phyloP scores from a whole-genome alignment of 805 yeast genomes.

The Monosporozyma unispora region DNA sequence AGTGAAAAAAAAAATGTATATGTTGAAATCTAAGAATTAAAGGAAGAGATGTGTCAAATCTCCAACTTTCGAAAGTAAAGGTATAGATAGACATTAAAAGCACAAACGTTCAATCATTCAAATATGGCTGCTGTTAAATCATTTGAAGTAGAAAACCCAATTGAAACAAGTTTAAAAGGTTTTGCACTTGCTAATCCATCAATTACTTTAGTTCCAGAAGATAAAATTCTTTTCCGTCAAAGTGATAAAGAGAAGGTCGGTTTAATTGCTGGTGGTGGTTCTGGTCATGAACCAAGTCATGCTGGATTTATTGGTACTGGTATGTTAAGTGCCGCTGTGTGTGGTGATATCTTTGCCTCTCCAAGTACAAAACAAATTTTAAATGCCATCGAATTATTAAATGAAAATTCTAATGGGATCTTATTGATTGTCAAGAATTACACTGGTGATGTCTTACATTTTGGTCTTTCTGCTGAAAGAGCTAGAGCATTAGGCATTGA shows the following conservation, averaged over 20 bases:
- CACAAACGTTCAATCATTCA: background rate
- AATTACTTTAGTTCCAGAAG: slow-evolving; percentile 30
- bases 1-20: background rate
- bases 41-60: background rate
- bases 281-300: slow-evolving; percentile 93
- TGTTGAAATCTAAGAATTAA: background rate
- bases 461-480: slow-evolving; percentile 84
- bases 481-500: slow-evolving; percentile 69
- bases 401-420: slow-evolving; percentile 41
- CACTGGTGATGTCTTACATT: slow-evolving; percentile 90
- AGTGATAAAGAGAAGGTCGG: slow-evolving; percentile 46
- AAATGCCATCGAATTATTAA: slow-evolving; percentile 42
- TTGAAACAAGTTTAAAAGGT: slow-evolving; percentile 32
- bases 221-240: slow-evolving; percentile 32
- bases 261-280: slow-evolving; percentile 84
- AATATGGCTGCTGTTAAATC: slow-evolving; percentile 23
- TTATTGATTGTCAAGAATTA: slow-evolving; percentile 80
- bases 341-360: slow-evolving; percentile 88
- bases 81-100: background rate
- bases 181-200: slow-evolving; percentile 33
- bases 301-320: slow-evolving; percentile 87
- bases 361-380: slow-evolving; percentile 89
- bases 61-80: background rate
- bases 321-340: slow-evolving; percentile 74
- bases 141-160: slow-evolving; percentile 34